These are phyloP conservation scores for Salix caprea DNA, from an alignment of 345 rosid genomes.

Conservation along the genomic window DNA sequence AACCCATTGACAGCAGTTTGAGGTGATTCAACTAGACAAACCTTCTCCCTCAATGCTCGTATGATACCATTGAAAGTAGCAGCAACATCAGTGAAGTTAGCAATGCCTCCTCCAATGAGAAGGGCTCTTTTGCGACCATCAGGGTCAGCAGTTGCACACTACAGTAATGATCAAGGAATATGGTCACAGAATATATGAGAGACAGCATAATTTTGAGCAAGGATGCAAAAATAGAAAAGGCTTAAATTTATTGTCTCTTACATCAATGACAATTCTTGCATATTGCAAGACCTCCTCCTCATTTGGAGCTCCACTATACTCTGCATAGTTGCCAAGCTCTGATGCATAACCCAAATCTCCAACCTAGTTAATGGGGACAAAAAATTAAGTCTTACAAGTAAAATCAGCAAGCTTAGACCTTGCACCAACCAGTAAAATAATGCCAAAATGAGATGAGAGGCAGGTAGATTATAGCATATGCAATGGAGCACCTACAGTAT, in stretches of 20 bases:
- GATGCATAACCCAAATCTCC: constrained; percentile 98
- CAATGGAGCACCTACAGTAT: constrained; percentile 52
- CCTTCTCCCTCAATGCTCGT: constrained; percentile 89
- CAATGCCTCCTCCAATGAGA: constrained; percentile 94
- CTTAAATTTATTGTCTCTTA: constrained; percentile 32
- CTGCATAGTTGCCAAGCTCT: constrained; percentile 94
- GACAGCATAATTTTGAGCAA: neutral
- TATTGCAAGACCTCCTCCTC: constrained; percentile 96
- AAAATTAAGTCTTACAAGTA: neutral
- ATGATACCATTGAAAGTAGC: constrained; percentile 94
- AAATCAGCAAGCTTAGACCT: neutral
- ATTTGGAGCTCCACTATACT: constrained; percentile 98
- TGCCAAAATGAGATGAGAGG: neutral
- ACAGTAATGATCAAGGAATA: constrained; percentile 9
- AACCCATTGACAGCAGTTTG: neutral
- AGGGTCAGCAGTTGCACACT: constrained; percentile 93
- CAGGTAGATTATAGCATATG: neutral
- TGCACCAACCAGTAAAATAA: neutral
- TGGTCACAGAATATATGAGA: neutral
- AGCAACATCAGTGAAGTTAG: constrained; percentile 95
- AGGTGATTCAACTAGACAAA: constrained; percentile 14
- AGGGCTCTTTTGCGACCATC: constrained; percentile 93
- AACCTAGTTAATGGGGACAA: constrained; percentile 47
- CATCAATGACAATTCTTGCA: constrained; percentile 95
- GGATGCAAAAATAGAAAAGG: neutral